Conservation (phyloP, 352 stramenopile species). For the Phytophthora pluvialis region DNA sequence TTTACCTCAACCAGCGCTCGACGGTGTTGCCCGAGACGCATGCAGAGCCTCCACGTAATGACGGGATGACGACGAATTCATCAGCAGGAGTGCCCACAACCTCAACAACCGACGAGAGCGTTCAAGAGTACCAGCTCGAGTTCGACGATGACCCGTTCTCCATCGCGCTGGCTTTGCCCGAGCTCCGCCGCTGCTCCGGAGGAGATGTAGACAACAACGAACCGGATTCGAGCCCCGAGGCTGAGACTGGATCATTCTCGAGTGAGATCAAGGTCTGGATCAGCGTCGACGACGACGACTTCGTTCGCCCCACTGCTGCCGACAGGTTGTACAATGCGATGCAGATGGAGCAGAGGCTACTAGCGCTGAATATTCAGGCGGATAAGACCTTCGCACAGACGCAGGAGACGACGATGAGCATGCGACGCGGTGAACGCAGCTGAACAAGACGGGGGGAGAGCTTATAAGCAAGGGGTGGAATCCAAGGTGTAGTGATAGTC, state of each 20-base stretch:
- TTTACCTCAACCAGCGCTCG: conserved; percentile 17
- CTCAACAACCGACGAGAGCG: conserved; percentile 26
- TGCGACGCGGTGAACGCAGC: conserved; percentile 1
- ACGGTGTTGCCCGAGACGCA: not conserved
- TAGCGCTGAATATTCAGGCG: conserved; percentile 23
- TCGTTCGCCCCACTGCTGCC: conserved; percentile 17
- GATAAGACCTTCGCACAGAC: conserved; percentile 20
- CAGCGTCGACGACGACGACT: conserved; percentile 31
- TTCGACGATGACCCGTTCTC: conserved; percentile 38
- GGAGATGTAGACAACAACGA: conserved; percentile 13
- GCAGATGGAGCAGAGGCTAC: conserved; percentile 21
- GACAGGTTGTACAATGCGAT: conserved; percentile 10
- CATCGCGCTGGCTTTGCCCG: conserved; percentile 21
- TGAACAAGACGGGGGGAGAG: too few species aligned
- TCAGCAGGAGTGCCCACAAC: conserved; percentile 22
- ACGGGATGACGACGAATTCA: conserved; percentile 25
- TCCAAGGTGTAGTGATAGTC: conserved; percentile 6
- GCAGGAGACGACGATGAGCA: conserved; percentile 21
- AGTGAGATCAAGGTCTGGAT: conserved; percentile 29
- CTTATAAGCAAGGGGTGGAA: not conserved
- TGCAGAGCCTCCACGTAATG: not conserved
- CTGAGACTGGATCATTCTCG: not conserved
- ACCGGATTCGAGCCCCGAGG: conserved; percentile 11
- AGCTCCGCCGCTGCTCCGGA: conserved; percentile 26
- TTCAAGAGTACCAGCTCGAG: conserved; percentile 30